A percentile compares a stretch with the other conserved stretches of the same genome.
Conservation (phyloP, 805 yeast species). For the Alloascoidea hylecoeti region DNA sequence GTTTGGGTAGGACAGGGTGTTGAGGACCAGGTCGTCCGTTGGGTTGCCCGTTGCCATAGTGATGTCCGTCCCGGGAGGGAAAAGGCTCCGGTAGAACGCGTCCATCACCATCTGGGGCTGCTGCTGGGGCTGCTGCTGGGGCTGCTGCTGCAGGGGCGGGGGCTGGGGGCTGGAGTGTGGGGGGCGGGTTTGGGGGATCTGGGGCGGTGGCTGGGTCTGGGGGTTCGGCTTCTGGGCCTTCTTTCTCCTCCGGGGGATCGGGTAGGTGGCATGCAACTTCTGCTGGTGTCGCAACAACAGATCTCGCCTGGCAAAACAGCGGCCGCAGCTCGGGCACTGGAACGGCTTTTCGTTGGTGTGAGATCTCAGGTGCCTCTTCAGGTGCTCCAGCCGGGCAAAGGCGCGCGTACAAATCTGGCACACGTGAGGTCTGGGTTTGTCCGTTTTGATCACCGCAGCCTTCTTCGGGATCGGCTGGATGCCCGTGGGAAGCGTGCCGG, state of each 20-base stretch:
- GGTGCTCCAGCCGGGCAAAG: conserved; percentile 88
- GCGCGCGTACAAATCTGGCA: conserved; percentile 89
- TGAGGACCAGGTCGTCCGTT: no score
- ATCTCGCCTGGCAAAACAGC: conserved; percentile 82
- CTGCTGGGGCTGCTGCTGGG: conserved; percentile 5
- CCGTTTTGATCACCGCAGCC: conserved; percentile 72
- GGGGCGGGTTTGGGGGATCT: conserved; percentile 2
- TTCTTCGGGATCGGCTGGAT: conserved; percentile 74
- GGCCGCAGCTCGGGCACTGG: conserved; percentile 91
- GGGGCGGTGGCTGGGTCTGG: conserved; percentile 2
- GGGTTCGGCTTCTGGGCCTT: conserved; percentile 4
- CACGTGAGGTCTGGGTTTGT: conserved; percentile 87
- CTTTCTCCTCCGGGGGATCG: conserved; percentile 7
- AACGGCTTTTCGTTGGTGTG: conserved; percentile 95
- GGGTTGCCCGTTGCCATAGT: no score
- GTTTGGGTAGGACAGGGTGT: no score
- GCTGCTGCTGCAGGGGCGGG: conserved; percentile 6
- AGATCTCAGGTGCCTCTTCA: conserved; percentile 85
- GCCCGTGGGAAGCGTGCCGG: conserved; percentile 1
- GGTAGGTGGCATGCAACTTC: conserved; percentile 46
- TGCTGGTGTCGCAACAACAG: conserved; percentile 79
- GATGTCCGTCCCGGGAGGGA: no score
- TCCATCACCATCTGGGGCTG: no score
- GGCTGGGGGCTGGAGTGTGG: conserved; percentile 3
- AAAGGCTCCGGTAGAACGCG: no score